Base-by-base conservation (phyloP, 805 yeast genomes). In the Candida insectalens region DNA sequence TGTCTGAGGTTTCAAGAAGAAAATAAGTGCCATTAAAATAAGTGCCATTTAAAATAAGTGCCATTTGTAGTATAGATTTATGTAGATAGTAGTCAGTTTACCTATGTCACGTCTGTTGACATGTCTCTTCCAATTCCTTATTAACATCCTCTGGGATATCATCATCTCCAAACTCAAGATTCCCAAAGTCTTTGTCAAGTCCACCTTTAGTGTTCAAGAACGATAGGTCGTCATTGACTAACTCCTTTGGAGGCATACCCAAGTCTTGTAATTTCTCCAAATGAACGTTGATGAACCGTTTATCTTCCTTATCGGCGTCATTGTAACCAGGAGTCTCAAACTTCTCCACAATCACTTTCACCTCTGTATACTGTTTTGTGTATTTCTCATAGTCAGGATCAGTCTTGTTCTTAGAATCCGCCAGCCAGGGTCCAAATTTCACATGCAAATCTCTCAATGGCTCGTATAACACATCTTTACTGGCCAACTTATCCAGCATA, bases 401-500 rank as follows among this genome's bases (percentile, higher is more conserved):
- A 7, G 50, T 52, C 6, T 62, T 67, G 33, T 62, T 61, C 41
- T 81, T 67, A 6, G 51, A 43, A 31, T 69, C 71, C 29, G 60
- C 57, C 40, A 89, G 63, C 78, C 83, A 89, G 19, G 55, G 67
- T 3, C 85, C 83, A 52, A 77, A 84, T 50, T 83, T 83, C 9
- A 63, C 59, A 42, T 77, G 73, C 52, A 88, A 66, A 39, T 85
- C 95, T 48, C 78, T 81, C 59, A 89, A 68, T 3, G 97, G 96
- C 45, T 81, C 94, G 50, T 83, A 88, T 25, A 89, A 65, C 15
- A 88, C 82, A 37, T 79, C 88, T 50, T 87, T 89, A 4, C 92
- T 74, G 6, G 92, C 73, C 53, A 89, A 67, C 51, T 87, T 89
- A 41, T 75, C 78, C 47, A 89, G 64, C 75, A 89, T 76, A 25